Conservation (phyloP, 2,329 filamentous ascomycete genomes). For the Sordariomycetes sp. region DNA sequence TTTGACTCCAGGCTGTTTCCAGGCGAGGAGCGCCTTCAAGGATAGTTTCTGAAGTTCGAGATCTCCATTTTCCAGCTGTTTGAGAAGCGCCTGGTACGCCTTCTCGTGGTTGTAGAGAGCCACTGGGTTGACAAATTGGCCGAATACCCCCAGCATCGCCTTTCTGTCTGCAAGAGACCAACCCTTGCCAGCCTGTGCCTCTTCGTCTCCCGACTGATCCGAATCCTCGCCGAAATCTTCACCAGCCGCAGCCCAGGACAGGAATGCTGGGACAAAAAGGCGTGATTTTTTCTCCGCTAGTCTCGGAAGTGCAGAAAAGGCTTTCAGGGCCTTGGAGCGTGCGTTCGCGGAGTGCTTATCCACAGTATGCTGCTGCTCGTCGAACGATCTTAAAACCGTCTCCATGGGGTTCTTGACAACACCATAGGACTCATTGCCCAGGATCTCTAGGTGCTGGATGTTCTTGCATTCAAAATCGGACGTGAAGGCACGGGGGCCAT, state of each 20-base stretch:
- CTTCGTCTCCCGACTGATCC: conserved; percentile 27
- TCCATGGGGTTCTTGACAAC: conserved; percentile 42
- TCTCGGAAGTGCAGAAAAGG: conserved; percentile 61
- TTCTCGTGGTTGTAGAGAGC: conserved; percentile 69
- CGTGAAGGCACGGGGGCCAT: conserved; percentile 26
- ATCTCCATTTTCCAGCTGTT: conserved; percentile 78
- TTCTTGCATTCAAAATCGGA: conserved; percentile 85
- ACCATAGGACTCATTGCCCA: conserved; percentile 39
- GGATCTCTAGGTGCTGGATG: conserved; percentile 45
- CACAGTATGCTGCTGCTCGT: conserved; percentile 47
- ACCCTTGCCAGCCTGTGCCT: conserved; percentile 35
- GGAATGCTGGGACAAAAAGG: conserved; percentile 72
- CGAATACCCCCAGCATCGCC: conserved; percentile 68
- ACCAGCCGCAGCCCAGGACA: conserved; percentile 62
- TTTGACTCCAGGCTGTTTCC: conserved; percentile 70
- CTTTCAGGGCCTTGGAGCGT: conserved; percentile 67
- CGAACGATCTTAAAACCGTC: conserved; percentile 52
- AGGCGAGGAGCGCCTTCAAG: conserved; percentile 75
- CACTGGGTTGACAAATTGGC: conserved; percentile 76
- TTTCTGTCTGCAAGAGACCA: conserved; percentile 79
- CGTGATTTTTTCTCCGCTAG: conserved; percentile 82
- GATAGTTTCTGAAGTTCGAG: conserved; percentile 78
- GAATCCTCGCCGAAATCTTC: conserved; percentile 25
- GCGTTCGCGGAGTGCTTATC: conserved; percentile 43
- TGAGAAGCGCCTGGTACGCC: conserved; percentile 65